Evolutionary conservation across 805 yeast species (phyloP), one percentile per base, ranked within the genome.

Genomic region (Spathaspora gorwiae): DNA sequence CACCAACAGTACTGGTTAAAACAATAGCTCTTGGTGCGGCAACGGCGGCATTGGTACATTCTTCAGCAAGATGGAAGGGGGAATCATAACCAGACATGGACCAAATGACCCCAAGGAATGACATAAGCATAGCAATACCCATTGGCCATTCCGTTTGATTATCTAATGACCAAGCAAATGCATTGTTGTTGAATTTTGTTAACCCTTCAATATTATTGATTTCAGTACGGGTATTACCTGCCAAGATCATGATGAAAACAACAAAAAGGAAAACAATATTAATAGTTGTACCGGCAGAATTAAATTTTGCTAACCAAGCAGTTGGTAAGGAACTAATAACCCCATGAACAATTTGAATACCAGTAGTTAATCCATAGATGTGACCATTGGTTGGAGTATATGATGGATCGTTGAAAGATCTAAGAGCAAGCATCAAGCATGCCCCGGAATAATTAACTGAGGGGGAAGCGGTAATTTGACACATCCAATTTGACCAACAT

Each of bases 51-150:
- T 83, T 81, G 42, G 81, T 65, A 52, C 84, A 78, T 55, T 84
- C 90, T 63, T 83, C 90, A n/a, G 86, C 73, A 48, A 84, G 66
- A 55, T 84, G 89, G 68, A 83, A 84, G 0, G 89, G 86, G 19
- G 86, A 79, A 57, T 84, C 89, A 56, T 81, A 84, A 24, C 88
- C 89, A 38, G 84, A 75, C 87, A 84, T 82, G 34, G 84, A 79
- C 84, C 84, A 80, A 47, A 79, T 77, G 33, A 76, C 82, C n/a
- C 84, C 81, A 55, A 79, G 59, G 61, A 80, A 80, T 5, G 80
- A 68, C 72, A 79, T 70, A 46, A 82, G 60, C 54, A 79, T 67
- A 26, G 83, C 74, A 42, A 81, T 68, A 45, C 87, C 87, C 41
- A 70, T 69, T n/a, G 84, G 83, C 72, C 77, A 82, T 14, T 79